Evolutionary conservation across 441 rosid species (phyloP), one percentile per base, ranked within the genome.

Genomic region (Lepidium campestre): DNA sequence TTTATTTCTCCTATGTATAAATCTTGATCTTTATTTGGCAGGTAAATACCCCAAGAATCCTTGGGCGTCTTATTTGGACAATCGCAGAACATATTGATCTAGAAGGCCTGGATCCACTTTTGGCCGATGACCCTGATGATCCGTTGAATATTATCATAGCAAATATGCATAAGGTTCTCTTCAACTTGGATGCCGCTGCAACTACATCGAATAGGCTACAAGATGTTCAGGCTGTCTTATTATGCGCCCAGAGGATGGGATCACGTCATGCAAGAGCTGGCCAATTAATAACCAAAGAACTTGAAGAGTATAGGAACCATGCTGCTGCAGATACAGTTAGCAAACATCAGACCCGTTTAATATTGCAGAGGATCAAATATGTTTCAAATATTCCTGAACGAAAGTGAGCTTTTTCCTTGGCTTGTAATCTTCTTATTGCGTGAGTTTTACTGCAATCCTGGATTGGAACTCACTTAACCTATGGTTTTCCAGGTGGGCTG

Each of bases 61-160:
- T 75, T 78, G 92, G 90, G 44, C 96, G 97, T 48, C 79, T 94
- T 79, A 85, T 94, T 58, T 94, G 97, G 98, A 86, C 96, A 50
- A 78, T 94, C 18, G 78, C 97, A 35, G 99, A 94, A 75, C 99
- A 94, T 80, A 83, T 94, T 72, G 91, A 94, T 78, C 72, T 94
- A 66, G 98, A 94, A 72, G 99, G 98, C 61, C 78, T 91, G 77
- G 99, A 94, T 85, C 99, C 98, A 42, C 97, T 94, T 81, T 84
- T 94, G 74, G 99, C 97, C 68, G 99, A 94, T 81, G 99, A 91
- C 75, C 99, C 99, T 13, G 97, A 94, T 62, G 99, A 91, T 75
- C 86, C 94, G 2, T 78, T 94, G 53, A 91, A 94, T 77, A 85
- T 91, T 5, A 82, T 94, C 20, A 64, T 94, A 65, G 80, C 93